Percentiles rank a stretch among this genome's conserved stretches.
Conservation (phyloP, 768 basidiomycete species). For the Baorangia bicolor region DNA sequence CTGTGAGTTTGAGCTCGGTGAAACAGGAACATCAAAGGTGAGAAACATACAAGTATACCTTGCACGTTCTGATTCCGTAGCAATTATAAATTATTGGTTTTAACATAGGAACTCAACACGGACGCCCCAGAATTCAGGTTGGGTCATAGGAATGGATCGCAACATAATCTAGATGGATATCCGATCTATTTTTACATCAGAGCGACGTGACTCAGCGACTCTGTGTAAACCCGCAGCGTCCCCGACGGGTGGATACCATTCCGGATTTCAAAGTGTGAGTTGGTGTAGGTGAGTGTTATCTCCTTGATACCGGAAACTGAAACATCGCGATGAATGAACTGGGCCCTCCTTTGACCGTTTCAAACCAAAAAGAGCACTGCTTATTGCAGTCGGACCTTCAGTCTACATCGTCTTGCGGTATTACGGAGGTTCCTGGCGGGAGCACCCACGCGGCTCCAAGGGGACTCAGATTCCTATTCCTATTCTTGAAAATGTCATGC, state of each 20-base stretch:
- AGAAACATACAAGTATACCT: neutral
- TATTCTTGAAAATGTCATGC: neutral
- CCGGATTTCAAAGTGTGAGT: neutral
- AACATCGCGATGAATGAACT: neutral
- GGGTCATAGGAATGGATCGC: neutral
- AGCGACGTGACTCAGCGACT: neutral
- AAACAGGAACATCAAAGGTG: neutral
- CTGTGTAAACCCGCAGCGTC: neutral
- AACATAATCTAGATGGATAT: neutral
- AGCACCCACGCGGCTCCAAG: neutral
- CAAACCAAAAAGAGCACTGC: too few species aligned
- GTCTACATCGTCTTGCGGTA: neutral
- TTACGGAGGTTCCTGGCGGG: neutral
- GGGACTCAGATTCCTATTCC: neutral
- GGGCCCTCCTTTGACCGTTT: neutral
- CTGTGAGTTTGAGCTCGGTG: neutral
- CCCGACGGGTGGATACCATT: neutral
- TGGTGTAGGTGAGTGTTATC: neutral
- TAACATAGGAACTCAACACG: neutral
- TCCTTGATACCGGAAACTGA: neutral
- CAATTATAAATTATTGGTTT: neutral
- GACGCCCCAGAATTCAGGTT: neutral
- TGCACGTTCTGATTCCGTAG: neutral
- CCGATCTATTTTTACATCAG: neutral
- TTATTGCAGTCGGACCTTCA: neutral